Base-by-base conservation (phyloP, 2,329 filamentous ascomycete genomes). In the Colletotrichum sp. region DNA sequence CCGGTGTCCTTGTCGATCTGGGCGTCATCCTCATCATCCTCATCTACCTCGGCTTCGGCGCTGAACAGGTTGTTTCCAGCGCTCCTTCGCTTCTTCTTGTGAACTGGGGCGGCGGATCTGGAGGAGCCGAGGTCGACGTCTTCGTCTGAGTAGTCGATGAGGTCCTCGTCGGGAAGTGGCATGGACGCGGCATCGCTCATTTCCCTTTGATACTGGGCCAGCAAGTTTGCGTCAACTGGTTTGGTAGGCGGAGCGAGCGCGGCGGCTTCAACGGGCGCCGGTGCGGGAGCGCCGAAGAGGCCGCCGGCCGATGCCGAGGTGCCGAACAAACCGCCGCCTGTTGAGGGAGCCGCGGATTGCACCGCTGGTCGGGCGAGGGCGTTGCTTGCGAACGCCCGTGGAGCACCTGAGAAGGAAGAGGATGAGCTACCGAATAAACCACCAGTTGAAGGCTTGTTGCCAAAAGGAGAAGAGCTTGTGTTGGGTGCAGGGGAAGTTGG, bases 1-100 rank as follows among this genome's bases (percentile, higher is more conserved):
- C 61, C 3, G 10, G 60, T 73, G 32, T 60, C 66, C 48, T 27
- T 27, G 25, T 74, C 68, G n/a, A 22, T 22, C 25, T 58, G 25
- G 2, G 27, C 12, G 60, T 48, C 27, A 22, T 30, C 56, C 6
- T 60, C 27, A 22, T 30, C 56, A 6, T 60, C 27, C 28, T 36
- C n/a, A 1, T 15, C 15, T 8, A 36, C 58, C 8, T 34, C 58
- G 5, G 43, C 43, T 8, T 52, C 6, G 4, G 22, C 43, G 10
- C 12, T 13, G 43, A 52, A 52, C 8, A 52, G n/a, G n/a, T 13
- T 25, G 10, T 52, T 52, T 5, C 43, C n/a, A 1, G 43, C 43
- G n/a, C 43, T 36, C 18, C 9, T 36, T 0, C 30, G 30, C 58
- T 62, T 62, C 27, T 61, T 61, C 56, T 28, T 61, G 5, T 10